These are phyloP conservation scores for Firmiana major DNA, from an alignment of 345 rosid genomes.

Conservation along the genomic window DNA sequence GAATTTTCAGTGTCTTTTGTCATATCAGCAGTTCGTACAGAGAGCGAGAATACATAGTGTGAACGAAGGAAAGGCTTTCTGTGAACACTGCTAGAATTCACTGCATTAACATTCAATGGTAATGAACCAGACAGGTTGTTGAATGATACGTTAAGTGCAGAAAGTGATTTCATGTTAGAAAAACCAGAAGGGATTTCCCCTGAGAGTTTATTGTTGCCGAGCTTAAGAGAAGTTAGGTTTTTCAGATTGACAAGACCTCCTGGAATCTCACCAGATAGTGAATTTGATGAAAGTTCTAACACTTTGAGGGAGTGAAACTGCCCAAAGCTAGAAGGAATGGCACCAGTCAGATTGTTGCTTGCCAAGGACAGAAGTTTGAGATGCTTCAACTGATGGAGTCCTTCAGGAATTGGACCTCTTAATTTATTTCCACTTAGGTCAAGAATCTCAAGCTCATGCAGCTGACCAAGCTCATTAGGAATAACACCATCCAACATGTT, in stretches of 20 bases:
- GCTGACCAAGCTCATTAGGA: conserved; percentile 30
- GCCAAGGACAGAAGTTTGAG: conserved; percentile 44
- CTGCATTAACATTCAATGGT: conserved; percentile 34
- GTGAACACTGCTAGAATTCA: conserved; percentile 35
- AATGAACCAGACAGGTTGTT: conserved; percentile 46
- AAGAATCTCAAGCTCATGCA: conserved; percentile 29
- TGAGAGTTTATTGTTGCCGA: conserved; percentile 46
- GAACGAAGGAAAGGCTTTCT: conserved; percentile 49
- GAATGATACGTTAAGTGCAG: conserved; percentile 40
- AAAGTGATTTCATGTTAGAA: conserved; percentile 28
- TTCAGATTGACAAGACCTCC: conserved; percentile 33
- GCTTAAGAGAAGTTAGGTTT: conserved; percentile 42
- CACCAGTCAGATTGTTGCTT: conserved; percentile 44
- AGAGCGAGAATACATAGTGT: conserved; percentile 40
- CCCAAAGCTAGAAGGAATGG: conserved; percentile 41
- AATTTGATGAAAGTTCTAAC: conserved; percentile 39
- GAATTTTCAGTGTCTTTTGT: conserved; percentile 22
- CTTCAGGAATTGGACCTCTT: conserved; percentile 42
- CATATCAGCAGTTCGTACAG: conserved; percentile 37
- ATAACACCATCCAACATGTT: conserved; percentile 32
- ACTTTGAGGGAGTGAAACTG: conserved; percentile 28
- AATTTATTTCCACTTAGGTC: conserved; percentile 49
- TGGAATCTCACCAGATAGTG: conserved; percentile 43
- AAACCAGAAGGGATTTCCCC: conserved; percentile 46
- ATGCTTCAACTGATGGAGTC: conserved; percentile 36